Base-by-base conservation (phyloP, 2,329 filamentous ascomycete genomes). In the Diaporthe velutina region DNA sequence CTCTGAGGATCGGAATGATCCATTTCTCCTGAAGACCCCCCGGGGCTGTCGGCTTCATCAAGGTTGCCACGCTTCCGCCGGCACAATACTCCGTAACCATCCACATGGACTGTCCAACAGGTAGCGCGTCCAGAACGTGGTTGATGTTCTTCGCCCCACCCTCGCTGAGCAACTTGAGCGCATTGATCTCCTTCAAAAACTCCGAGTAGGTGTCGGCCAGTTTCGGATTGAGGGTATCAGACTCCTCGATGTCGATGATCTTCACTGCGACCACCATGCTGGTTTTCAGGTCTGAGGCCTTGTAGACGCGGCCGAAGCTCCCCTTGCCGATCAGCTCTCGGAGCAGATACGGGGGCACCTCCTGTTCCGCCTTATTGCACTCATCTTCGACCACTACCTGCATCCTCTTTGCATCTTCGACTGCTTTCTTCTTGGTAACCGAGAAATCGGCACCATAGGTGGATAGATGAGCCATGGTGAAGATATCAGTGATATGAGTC, bases 21-120 rank as follows among this genome's bases (percentile, higher is more conserved):
- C 90, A 93, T 81, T 91, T 93, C 84, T 94, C 92, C 78, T 91
- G 89, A n/a, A 94, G 83, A 2, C 92, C 91, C 1, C 89, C 90
- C 0, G 91, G 90, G 4, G 88, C 86, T 1, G 90, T 93, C n/a
- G 92, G 91, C 80, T 89, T 90, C 91, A 93, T 92, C 74, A 90
- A 89, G 76, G 89, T 96, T 77, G 90, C 93, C 82, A 97, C 93
- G 82, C 94, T 97, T 66, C 95, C 95, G 76, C 95, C 95, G 8
- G 93, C 94, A 79, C 94, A 96, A 82, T 96, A 95, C 84, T 97
- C 94, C 75, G 93, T 96, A 73, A 97, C 91, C 86, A 97, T 94
- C 95, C 95, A 97, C 85, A 97, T 92, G 75, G 94, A 91, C 78
- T 93, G 92, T 55, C 93, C 93, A 50, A 96, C 91, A 12, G 93